Evolutionary conservation across 202 grass and related monocot genomes (phyloP).

Genomic region (Schoenoplectus triqueter): DNA sequence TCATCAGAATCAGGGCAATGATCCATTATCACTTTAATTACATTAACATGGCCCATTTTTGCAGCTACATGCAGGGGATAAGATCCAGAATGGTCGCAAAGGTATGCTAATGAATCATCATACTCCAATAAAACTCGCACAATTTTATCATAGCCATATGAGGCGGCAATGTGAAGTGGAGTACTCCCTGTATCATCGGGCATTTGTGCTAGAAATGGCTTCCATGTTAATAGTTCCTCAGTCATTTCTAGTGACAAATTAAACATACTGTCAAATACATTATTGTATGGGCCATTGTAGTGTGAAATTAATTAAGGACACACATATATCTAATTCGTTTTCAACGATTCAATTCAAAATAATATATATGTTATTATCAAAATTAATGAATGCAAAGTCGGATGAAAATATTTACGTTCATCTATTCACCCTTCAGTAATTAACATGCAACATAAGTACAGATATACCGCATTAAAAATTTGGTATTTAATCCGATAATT

Average conservation of each 20-base stretch:
- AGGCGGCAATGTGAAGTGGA: conserved; percentile 44
- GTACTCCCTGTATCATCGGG: conserved; percentile 37
- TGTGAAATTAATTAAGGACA: too few relatives aligned
- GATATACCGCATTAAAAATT: too few relatives aligned
- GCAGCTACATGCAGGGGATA: conserved; percentile 49
- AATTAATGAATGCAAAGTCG: too few relatives aligned
- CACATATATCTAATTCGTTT: too few relatives aligned
- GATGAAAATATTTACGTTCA: too few relatives aligned
- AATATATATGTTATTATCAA: too few relatives aligned
- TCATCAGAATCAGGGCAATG: conserved; percentile 32
- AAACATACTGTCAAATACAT: too few relatives aligned
- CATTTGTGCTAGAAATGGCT: conserved; percentile 18
- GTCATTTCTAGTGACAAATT: neutral
- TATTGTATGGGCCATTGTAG: too few relatives aligned
- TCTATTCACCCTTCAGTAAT: too few relatives aligned
- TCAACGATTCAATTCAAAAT: too few relatives aligned
- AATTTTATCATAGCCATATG: neutral
- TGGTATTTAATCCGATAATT: too few relatives aligned
- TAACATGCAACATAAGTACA: neutral
- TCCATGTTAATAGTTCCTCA: conserved; percentile 2
- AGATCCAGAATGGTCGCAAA: conserved; percentile 26
- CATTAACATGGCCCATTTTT: neutral
- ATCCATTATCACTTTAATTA: neutral
- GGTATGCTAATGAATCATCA: conserved; percentile 26
- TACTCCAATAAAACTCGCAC: conserved; percentile 24